These are phyloP conservation scores for Colletotrichum spinosum DNA, from an alignment of 2,329 filamentous ascomycete species.

Conservation along the genomic window DNA sequence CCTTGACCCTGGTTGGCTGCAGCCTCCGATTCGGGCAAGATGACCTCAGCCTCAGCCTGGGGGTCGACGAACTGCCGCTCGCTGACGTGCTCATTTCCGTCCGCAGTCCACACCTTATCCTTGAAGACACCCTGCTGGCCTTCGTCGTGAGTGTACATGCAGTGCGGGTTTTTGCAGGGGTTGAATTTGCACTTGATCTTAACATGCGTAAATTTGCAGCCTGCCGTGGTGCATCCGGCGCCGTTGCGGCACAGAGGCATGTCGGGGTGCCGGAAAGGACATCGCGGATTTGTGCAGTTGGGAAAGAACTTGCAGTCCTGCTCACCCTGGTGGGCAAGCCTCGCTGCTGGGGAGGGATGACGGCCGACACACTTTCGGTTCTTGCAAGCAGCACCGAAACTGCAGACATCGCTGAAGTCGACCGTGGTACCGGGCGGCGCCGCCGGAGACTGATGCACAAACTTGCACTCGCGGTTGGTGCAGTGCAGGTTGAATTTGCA, in stretches of 20 bases:
- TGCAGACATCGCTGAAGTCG: conserved; percentile 84
- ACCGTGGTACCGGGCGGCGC: conserved; percentile 82
- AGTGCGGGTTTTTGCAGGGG: conserved; percentile 90
- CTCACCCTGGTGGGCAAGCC: conserved; percentile 81
- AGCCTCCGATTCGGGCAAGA: conserved; percentile 67
- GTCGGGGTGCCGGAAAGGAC: conserved; percentile 88
- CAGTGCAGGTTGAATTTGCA: conserved; percentile 94
- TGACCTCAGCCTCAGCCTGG: conserved; percentile 74
- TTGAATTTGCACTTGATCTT: conserved; percentile 89
- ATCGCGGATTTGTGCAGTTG: conserved; percentile 88
- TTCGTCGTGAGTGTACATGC: conserved; percentile 89
- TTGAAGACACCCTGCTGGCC: conserved; percentile 88
- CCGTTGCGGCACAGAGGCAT: conserved; percentile 93
- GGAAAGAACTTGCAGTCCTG: conserved; percentile 92
- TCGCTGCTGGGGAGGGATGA: conserved; percentile 91
- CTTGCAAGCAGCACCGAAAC: conserved; percentile 91
- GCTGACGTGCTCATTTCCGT: conserved; percentile 76
- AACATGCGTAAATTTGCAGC: conserved; percentile 92
- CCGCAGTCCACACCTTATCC: conserved; percentile 91
- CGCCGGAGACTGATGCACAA: conserved; percentile 93
- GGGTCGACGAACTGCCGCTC: conserved; percentile 90
- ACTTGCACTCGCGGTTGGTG: conserved; percentile 90
- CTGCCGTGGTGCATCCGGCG: conserved; percentile 81
- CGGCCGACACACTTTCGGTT: conserved; percentile 93
- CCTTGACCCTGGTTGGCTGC: conserved; percentile 52